These are phyloP conservation scores for Trichoderma guizhouense DNA, from an alignment of 2,329 filamentous ascomycete genomes.

Conservation along the genomic window DNA sequence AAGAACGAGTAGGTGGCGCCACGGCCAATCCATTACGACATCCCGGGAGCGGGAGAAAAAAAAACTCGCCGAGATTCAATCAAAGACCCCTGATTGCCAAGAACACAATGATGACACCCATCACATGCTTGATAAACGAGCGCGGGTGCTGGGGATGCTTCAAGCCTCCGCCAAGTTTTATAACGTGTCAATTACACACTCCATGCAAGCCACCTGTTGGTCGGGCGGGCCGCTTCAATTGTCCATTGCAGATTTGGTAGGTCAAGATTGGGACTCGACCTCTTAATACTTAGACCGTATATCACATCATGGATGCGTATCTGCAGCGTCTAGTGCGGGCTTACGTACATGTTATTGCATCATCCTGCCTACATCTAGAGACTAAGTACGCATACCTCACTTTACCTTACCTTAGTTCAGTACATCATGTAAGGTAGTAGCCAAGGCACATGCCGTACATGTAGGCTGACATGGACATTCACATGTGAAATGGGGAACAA, in stretches of 20 bases:
- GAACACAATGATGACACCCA: not conserved
- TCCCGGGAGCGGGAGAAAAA: not conserved
- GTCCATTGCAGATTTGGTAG: not conserved
- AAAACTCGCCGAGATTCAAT: not conserved
- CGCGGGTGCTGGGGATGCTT: not conserved
- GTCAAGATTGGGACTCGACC: not conserved
- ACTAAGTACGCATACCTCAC: too few relatives aligned
- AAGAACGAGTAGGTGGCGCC: not conserved
- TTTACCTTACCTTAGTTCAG: not conserved
- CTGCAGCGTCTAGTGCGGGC: not conserved
- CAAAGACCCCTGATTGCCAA: not conserved
- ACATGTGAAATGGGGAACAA: not conserved
- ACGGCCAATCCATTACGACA: not conserved
- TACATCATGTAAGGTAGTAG: not conserved
- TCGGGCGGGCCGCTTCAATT: not conserved
- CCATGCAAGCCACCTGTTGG: not conserved
- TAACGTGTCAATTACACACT: not conserved
- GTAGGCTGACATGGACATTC: not conserved
- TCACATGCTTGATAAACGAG: not conserved
- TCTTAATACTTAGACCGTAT: not conserved
- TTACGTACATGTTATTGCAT: slow-evolving; percentile 6
- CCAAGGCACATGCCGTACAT: not conserved
- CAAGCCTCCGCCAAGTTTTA: not conserved
- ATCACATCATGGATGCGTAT: not conserved
- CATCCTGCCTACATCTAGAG: not conserved